These are phyloP conservation scores for Tetrahymena elliotti DNA, from an alignment of 73 alveolate genomes.

Conservation along the genomic window DNA sequence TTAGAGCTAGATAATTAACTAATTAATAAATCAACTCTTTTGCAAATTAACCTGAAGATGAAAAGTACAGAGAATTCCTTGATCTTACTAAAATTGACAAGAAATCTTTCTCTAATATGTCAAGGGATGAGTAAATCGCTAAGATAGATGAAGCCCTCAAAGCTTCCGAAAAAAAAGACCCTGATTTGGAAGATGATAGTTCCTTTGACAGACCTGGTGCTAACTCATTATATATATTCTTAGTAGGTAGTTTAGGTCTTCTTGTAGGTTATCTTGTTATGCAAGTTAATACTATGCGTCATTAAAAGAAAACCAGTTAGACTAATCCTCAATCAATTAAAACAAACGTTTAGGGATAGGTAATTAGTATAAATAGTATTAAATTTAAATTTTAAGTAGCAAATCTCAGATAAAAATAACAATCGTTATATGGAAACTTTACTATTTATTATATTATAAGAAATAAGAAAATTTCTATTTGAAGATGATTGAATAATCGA, in stretches of 20 bases:
- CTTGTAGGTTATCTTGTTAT: background rate
- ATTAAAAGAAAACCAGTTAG: background rate
- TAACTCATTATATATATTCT: background rate
- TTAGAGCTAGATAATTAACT: background rate
- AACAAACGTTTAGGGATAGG: background rate
- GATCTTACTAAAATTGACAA: background rate
- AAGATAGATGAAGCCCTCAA: background rate
- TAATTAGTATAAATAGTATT: background rate
- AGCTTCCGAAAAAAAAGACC: background rate
- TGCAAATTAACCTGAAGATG: background rate
- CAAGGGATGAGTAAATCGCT: background rate
- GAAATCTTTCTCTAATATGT: background rate
- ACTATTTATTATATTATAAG: too few species aligned
- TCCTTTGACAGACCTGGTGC: background rate
- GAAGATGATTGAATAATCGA: too few species aligned
- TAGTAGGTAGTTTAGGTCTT: background rate
- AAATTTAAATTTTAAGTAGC: too few species aligned
- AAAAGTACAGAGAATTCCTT: background rate
- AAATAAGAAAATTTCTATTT: too few species aligned
- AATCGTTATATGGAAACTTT: too few species aligned
- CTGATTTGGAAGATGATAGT: background rate
- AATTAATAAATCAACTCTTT: background rate
- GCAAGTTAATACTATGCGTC: background rate
- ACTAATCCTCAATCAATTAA: background rate
- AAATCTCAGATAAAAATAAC: too few species aligned